Evolutionary conservation across 805 yeast genomes (phyloP).

Genomic region (Kazachstania africana): DNA sequence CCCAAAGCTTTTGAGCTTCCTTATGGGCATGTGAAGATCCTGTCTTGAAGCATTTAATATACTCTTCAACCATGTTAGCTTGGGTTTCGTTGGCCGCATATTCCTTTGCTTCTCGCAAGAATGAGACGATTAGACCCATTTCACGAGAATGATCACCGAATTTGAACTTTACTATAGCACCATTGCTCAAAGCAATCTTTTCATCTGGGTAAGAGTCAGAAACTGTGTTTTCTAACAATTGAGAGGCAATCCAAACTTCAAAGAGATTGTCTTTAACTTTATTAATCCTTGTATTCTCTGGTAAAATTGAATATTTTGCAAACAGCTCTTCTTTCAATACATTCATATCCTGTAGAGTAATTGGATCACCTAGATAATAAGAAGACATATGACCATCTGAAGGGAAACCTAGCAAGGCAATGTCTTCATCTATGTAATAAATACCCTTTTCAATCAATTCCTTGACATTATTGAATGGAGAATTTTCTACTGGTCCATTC

Average conservation of each 20-base stretch:
- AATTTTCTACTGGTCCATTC: slow-evolving; percentile 8
- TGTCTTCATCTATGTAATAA: slow-evolving; percentile 37
- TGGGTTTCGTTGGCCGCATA: slow-evolving; percentile 68
- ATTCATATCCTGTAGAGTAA: slow-evolving; percentile 50
- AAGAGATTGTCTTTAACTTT: slow-evolving; percentile 40
- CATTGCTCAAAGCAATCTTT: slow-evolving; percentile 25
- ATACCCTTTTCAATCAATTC: slow-evolving; percentile 36
- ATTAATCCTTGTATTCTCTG: slow-evolving; percentile 61
- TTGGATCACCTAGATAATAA: slow-evolving; percentile 47
- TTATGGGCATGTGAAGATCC: slow-evolving; percentile 83
- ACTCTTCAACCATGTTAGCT: slow-evolving; percentile 48
- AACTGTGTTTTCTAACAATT: slow-evolving; percentile 36
- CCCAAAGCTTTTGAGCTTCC: slow-evolving; percentile 78
- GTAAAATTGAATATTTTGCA: slow-evolving; percentile 34
- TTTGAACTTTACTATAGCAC: slow-evolving; percentile 34
- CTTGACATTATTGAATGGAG: slow-evolving; percentile 10
- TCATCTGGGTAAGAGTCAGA: slow-evolving; percentile 37
- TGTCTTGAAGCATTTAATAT: slow-evolving; percentile 58
- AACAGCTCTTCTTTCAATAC: slow-evolving; percentile 39
- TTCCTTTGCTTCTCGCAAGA: slow-evolving; percentile 44
- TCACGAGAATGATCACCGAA: slow-evolving; percentile 74
- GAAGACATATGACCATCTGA: slow-evolving; percentile 63
- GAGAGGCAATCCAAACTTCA: slow-evolving; percentile 59
- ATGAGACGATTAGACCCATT: slow-evolving; percentile 45
- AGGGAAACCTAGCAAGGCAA: slow-evolving; percentile 63